Percentiles rank a stretch among this genome's conserved stretches.
phyloP scores from a whole-genome alignment of 805 yeast species.

The Wickerhamiella qilinensis region DNA sequence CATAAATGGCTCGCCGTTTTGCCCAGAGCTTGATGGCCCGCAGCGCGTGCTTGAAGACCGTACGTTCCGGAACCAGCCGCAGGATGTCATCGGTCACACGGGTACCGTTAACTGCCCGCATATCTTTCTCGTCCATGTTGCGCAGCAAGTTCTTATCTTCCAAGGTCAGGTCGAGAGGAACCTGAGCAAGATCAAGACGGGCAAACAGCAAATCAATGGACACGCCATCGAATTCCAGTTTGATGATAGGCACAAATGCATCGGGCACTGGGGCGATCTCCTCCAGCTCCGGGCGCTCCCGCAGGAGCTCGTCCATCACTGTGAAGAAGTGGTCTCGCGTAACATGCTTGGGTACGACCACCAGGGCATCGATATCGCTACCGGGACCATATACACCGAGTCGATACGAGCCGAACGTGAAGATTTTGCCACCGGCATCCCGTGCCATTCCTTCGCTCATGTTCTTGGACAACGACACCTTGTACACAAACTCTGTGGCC shows the following conservation, averaged over 20 bases:
- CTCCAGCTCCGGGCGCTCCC: constrained; percentile 65
- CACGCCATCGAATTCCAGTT: constrained; percentile 76
- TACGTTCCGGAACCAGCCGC: constrained; percentile 77
- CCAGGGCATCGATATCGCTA: constrained; percentile 88
- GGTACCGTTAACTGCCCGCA: constrained; percentile 86
- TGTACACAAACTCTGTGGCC: constrained; percentile 67
- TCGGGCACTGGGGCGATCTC: constrained; percentile 91
- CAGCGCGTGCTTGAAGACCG: constrained; percentile 81
- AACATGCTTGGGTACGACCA: constrained; percentile 96
- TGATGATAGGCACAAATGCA: constrained; percentile 95
- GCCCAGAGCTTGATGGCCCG: constrained; percentile 96
- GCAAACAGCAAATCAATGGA: constrained; percentile 86
- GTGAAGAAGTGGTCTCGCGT: constrained; percentile 77
- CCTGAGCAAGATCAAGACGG: constrained; percentile 63
- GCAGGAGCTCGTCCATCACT: constrained; percentile 55
- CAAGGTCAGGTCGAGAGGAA: constrained; percentile 58
- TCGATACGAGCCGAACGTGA: constrained; percentile 87
- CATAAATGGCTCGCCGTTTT: constrained; percentile 83
- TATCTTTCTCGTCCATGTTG: constrained; percentile 81
- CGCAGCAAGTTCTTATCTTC: constrained; percentile 72
- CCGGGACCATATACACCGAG: constrained; percentile 97
- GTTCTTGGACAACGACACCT: constrained; percentile 63
- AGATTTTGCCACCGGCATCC: constrained; percentile 97
- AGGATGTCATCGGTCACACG: constrained; percentile 93
- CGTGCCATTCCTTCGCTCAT: constrained; percentile 96